Conservation (phyloP, 345 rosid species). For the Eucalyptus tenuipes region DNA sequence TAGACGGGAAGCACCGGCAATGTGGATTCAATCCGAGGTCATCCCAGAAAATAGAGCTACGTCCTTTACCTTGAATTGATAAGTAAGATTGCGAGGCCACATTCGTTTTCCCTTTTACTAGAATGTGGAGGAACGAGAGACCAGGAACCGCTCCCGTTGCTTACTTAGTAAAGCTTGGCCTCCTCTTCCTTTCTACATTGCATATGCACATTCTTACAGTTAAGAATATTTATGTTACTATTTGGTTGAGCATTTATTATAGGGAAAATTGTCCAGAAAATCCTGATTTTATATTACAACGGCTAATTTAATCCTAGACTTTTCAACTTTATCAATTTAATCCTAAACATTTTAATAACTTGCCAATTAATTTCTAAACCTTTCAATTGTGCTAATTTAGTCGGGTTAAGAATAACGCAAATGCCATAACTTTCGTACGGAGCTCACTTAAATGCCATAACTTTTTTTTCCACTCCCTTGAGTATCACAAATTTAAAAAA, state of each 20-base stretch:
- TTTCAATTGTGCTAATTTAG: too few species aligned
- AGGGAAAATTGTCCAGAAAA: neutral
- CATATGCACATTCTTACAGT: neutral
- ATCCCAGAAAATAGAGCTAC: neutral
- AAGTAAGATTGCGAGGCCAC: neutral
- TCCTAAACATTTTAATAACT: fast-evolving
- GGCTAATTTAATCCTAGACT: fast-evolving
- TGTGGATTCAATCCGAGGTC: neutral
- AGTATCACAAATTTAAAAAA: too few species aligned
- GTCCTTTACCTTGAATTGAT: neutral
- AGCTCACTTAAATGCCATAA: too few species aligned
- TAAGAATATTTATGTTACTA: neutral
- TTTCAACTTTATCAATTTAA: fast-evolving
- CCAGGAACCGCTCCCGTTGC: fast-evolving
- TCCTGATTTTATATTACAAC: fast-evolving
- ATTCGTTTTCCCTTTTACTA: neutral
- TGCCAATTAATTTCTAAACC: fast-evolving
- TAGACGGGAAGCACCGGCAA: neutral
- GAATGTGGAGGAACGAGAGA: neutral
- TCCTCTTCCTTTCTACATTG: neutral
- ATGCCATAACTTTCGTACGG: fast-evolving
- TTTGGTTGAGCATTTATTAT: neutral
- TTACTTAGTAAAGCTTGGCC: neutral
- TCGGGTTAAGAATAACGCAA: fast-evolving
- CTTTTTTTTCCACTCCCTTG: too few species aligned